Evolutionary conservation across 192 early-diverging fungal genomes (phyloP).

Genomic region (Allomyces arbusculus): DNA sequence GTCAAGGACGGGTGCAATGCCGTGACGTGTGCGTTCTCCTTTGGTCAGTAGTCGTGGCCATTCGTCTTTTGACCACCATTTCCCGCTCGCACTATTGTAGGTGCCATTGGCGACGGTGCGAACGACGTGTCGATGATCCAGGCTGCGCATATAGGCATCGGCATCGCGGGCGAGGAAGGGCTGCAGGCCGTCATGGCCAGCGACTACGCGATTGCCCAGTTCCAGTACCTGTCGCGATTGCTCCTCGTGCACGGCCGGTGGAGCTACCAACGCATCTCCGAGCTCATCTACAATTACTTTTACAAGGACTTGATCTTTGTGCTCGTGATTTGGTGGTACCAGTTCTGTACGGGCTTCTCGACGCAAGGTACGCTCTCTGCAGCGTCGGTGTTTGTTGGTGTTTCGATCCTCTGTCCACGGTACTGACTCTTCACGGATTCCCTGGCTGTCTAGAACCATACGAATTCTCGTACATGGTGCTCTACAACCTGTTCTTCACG

Average conservation of each 20-base stretch:
- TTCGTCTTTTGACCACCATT: too few species aligned
- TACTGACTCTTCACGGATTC: too few species aligned
- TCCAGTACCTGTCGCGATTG: conserved; percentile 37
- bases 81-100: conserved; percentile 1
- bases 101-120: conserved; percentile 64
- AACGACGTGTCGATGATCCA: conserved; percentile 73
- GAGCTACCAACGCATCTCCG: conserved; percentile 31
- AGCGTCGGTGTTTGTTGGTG: too few species aligned
- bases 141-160: conserved; percentile 38
- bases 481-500: conserved; percentile 70
- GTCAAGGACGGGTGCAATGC: conserved; percentile 40
- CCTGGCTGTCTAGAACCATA: conserved; percentile 14
- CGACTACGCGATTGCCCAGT: conserved; percentile 56
- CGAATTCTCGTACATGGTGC: conserved; percentile 52
- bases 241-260: conserved; percentile 53
- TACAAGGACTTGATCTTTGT: conserved; percentile 71
- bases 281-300: conserved; percentile 47
- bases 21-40: conserved; percentile 18
- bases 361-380: conserved; percentile 20
- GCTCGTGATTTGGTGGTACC: conserved; percentile 47
- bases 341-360: conserved; percentile 53
- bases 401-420: too few species aligned
- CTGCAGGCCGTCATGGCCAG: conserved; percentile 52
- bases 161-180: conserved; percentile 57
- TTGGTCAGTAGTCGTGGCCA: too few species aligned